Evolutionary conservation across 139 green algal genomes (phyloP), one percentile per base, ranked within the genome.

Genomic region (Chlorella vulgaris): DNA sequence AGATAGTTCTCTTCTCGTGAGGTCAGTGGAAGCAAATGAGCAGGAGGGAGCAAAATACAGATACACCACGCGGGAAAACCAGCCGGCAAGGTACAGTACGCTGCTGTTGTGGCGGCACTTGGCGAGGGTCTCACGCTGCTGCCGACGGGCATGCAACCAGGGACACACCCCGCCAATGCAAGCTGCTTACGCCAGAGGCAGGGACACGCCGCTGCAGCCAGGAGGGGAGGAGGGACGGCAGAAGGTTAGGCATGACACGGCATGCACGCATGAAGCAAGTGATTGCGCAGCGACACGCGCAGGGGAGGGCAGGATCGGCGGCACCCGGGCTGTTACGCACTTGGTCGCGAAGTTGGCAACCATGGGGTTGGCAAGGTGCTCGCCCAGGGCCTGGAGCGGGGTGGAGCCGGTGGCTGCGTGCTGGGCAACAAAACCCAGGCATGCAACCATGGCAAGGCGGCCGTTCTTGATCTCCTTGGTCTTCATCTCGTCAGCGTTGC

Each of bases 381-480:
- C 74, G 21, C 51, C 42, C 21, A 90, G 81, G 53, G 81, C 78
- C 4, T 78, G 69, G 55, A 92, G 66, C 39, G 91, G 91, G 65
- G 62, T 82, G 86, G 90, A 91, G 82, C 94, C 93, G 65, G 88
- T 97, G 81, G 92, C 95, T 19, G 89, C 87, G 85, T 98, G 90
- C 91, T 97, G 93, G 35, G 74, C 85, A 33, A 92, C 36, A 84
- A 95, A 95, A 83, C 91, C 92, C 8, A 93, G 19, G 81, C 88
- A 93, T 19, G 89, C 86, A 38, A 93, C 33, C 91, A 94, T 94
- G 29, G 91, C 91, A 22, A 97, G 86, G 77, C 93, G 89, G 69
- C 92, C 94, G 86, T 98, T 98, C 93, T 97, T 97, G 81, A 98
- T 90, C 91, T 98, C 94, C 91, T 96, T 96, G 28, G 95, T 83